Evolutionary conservation across 441 rosid genomes (phyloP), one percentile per base, ranked within the genome.

Genomic region (Melastoma candidum): DNA sequence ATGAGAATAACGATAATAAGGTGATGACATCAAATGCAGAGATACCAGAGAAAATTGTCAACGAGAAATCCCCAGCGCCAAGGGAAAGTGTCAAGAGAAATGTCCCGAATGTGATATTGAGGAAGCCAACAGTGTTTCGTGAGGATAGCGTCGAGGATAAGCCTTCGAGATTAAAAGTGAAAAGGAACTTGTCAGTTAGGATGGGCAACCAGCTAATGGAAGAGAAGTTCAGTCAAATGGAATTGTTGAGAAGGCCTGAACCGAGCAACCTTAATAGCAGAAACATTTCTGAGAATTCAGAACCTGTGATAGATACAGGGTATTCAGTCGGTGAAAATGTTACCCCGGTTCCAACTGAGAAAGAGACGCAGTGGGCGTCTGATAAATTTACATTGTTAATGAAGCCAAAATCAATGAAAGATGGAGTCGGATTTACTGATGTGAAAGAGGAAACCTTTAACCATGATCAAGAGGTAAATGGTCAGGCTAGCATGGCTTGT

Each of bases 21-120:
- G 76, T 82, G 5, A 48, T 44, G 48, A 53, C 66, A 48, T 59
- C 71, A 29, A 61, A 46, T 66, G 13, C 63, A 43, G 78, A 70
- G 70, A 81, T 74, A 74, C 83, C 85, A 10, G 49, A 32, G 46
- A 70, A 55, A 47, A 41, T 72, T 2, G 64, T 64, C 1, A 32
- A 32, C 56, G 64, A 54, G 54, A 70, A 66, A 44, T 60, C 57
- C 12, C 41, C 41, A 4, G 41, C 7, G 7, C 41, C 41, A 1
- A 27, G 61, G 13, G 72, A 71, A 46, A 59, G 65, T 64, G 61
- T 59, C 1, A 79, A 68, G 69, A 63, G 74, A 47, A 79, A 65
- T 51, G 65, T 85, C 62, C 95, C 95, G 39, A 78, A 87, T 79
- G 94, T 85, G 69, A 77, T 83, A 52, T 66, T 92, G 80, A 80